Percentiles rank a stretch among this genome's conserved stretches.
Evolutionary conservation across 192 early-diverging fungal genomes (phyloP).

Genomic region (Dimargaris cristalligena): DNA sequence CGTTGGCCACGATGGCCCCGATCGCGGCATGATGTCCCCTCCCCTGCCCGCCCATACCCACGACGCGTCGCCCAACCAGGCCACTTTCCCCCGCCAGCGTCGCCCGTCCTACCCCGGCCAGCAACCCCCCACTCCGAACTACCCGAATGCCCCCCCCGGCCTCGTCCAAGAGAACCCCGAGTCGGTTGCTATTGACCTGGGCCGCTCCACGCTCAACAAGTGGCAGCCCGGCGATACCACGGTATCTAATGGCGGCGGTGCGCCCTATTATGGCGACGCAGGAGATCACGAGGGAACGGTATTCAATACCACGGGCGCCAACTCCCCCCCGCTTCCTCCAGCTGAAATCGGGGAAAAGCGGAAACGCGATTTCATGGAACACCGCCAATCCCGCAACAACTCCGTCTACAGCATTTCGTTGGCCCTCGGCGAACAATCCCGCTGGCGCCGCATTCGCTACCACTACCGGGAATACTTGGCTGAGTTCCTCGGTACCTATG

Average conservation of each 20-base stretch:
- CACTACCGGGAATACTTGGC: slow-evolving; percentile 41
- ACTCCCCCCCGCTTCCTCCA: background rate
- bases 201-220: background rate
- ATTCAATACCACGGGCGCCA: background rate
- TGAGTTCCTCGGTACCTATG: slow-evolving; percentile 57
- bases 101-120: too few species aligned
- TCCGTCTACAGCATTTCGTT: background rate
- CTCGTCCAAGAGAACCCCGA: too few species aligned
- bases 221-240: background rate
- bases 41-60: too few species aligned
- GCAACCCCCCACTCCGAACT: too few species aligned
- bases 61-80: too few species aligned
- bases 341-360: background rate
- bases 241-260: background rate
- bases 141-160: too few species aligned
- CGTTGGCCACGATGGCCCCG: too few species aligned
- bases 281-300: background rate
- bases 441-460: slow-evolving; percentile 7
- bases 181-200: background rate
- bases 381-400: background rate
- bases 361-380: too few species aligned
- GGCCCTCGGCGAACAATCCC: background rate
- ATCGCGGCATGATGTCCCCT: too few species aligned
- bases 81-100: too few species aligned
- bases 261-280: background rate